phyloP scores from a whole-genome alignment of 306 rosid species.

The Vigna mungo region DNA sequence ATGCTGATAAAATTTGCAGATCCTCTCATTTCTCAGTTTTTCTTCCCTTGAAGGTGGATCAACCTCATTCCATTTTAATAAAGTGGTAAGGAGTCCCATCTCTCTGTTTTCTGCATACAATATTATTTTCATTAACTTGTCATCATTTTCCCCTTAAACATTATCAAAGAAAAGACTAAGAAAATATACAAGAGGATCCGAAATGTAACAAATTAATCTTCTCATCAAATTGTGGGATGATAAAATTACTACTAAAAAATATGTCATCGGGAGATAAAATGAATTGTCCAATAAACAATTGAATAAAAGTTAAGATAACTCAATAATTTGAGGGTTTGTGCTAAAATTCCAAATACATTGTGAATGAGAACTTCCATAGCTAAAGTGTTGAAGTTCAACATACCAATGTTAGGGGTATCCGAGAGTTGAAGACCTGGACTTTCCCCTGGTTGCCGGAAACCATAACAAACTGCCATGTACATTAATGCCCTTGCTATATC shows the following conservation, averaged over 20 bases:
- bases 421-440: constrained; percentile 66
- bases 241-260: too few relatives aligned
- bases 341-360: constrained; percentile 8
- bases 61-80: constrained; percentile 68
- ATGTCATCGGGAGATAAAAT: too few relatives aligned
- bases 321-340: too few relatives aligned
- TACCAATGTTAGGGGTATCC: constrained; percentile 67
- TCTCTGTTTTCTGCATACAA: constrained; percentile 57
- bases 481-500: constrained; percentile 80
- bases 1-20: constrained; percentile 76
- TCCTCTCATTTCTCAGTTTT: constrained; percentile 76
- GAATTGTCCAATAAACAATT: too few relatives aligned
- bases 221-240: too few relatives aligned
- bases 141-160: constrained; percentile 28
- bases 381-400: constrained; percentile 46
- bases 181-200: too few relatives aligned
- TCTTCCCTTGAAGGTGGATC: constrained; percentile 89
- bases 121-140: constrained; percentile 23
- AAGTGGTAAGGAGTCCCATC: constrained; percentile 77
- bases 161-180: background rate
- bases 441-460: constrained; percentile 59
- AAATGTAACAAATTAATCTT: too few relatives aligned
- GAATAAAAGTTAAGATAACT: too few relatives aligned
- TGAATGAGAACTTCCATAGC: constrained; percentile 17
- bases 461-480: constrained; percentile 81